Base-by-base conservation (phyloP, 2,329 filamentous ascomycete species). In the Hymenoscyphus scutula region DNA sequence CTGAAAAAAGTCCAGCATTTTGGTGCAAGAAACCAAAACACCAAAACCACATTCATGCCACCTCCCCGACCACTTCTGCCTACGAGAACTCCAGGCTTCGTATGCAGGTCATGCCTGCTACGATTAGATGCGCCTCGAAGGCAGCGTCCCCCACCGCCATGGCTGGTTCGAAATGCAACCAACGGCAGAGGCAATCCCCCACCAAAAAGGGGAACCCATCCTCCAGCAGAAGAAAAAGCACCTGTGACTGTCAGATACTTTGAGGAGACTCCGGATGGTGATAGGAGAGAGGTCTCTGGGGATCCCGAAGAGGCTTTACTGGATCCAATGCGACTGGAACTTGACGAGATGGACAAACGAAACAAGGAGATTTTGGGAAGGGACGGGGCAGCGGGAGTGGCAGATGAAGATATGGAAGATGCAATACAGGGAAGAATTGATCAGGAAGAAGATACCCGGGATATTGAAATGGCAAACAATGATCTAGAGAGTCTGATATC, bases 71-170 rank as follows among this genome's bases (percentile, higher is more conserved):
- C 59, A 32, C 54, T 69, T 64, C 57, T 71, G 34, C 61, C 69
- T 61, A 67, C 68, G 38, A 69, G 65, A 65, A 61, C 70, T 60
- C 64, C 68, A 65, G 71, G 70, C 3, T 74, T 68, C 58, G 67
- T 75, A 15, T 75, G 73, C 64, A 71, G 62, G 59, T 72, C 73
- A 67, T 75, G 73, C 60, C 62, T 70, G 55, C 67, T 67, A 27
- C 72, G 71, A 66, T 60, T 73, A 62, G 64, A 68, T 61, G 38
- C 41, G 38, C 53, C 63, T 29, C 62, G 25, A 29, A 61, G 53
- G 56, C 66, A 62, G 58, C 66, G 57, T 57, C 48, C 65, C 57
- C 63, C 59, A 68, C 51, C 65, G 57, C 63, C 60, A 68, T 71
- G 68, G 65, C 55, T 65, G 37, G 62, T 63, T 41, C 68, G 72